Base-by-base conservation (phyloP, 331 rosid species). In the Stylosanthes scabra region DNA sequence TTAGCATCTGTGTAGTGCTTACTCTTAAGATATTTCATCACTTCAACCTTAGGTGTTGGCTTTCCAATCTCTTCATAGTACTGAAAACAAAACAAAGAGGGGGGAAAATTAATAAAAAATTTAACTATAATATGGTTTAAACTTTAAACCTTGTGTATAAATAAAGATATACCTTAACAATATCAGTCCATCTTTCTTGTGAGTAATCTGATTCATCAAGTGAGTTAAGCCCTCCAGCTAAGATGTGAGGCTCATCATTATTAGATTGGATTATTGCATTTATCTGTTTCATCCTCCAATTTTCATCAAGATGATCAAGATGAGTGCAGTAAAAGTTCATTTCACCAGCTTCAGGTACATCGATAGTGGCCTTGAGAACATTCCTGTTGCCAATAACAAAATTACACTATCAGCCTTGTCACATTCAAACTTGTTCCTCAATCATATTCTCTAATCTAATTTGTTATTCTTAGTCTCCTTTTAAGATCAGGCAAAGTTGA, bases 241-340 rank as follows among this genome's bases (percentile, higher is more conserved):
- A 82, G 74, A 95, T 90, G 76, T 95, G 97, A 61, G 97, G 91
- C 58, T 87, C 91, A 28, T 83, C 82, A 44, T 74, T 87, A 1
- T 74, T 87, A 1, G 93, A 83, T 80, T 92, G 88, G 63, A 95
- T 88, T 74, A 92, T 95, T 54, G 97, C 83, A 49, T 92, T 86
- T 7, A 95, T 82, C 85, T 92, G 99, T 82, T 86, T 95, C 97
- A 95, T 95, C 31, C 99, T 60, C 99, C 97, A 95, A 68, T 83
- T 87, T 80, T 95, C 99, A 58, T 92, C 90, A 9, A 94, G 97
- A 78, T 91, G 97, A 84, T 94, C 97, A 63, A 94, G 97, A 77
- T 88, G 96, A 9, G 99, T 94, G 34, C 99, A 89, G 67, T 87
- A 85, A 70, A 91, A 84, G 74, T 88, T 91, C 11, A 91, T 79